These are phyloP conservation scores for Ustilago nuda DNA, from an alignment of 1,284 basidiomycete species.

Conservation along the genomic window DNA sequence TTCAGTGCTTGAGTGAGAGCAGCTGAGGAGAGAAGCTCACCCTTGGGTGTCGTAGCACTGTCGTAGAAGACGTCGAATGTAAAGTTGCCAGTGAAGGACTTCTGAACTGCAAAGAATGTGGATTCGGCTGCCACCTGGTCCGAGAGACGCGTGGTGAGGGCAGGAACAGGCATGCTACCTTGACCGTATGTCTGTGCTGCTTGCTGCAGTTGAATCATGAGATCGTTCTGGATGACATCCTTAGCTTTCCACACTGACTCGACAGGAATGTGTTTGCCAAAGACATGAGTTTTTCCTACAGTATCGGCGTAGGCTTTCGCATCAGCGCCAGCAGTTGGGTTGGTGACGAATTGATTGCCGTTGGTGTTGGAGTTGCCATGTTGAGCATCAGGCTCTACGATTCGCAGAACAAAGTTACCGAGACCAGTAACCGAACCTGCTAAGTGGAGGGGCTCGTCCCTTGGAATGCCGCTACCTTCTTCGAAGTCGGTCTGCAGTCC, in stretches of 20 bases:
- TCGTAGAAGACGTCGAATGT: conserved; percentile 88
- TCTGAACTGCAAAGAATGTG: conserved; percentile 88
- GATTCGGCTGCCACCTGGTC: conserved; percentile 79
- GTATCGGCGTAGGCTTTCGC: conserved; percentile 76
- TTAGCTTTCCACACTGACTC: conserved; percentile 86
- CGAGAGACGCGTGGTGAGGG: conserved; percentile 79
- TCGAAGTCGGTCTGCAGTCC: conserved; percentile 78
- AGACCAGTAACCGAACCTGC: conserved; percentile 80
- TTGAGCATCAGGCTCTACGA: conserved; percentile 78
- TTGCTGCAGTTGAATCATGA: conserved; percentile 76
- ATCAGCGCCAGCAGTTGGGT: conserved; percentile 72
- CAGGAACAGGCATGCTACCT: conserved; percentile 77
- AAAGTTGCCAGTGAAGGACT: conserved; percentile 82
- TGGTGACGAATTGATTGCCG: conserved; percentile 43
- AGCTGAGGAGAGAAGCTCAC: conserved; percentile 74
- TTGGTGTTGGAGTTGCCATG: conserved; percentile 71
- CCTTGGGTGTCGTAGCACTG: conserved; percentile 75
- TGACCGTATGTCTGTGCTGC: conserved; percentile 74
- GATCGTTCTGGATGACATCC: conserved; percentile 78
- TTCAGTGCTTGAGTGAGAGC: conserved; percentile 77
- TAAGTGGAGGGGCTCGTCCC: conserved; percentile 74
- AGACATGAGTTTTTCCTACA: conserved; percentile 79
- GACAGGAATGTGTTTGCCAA: conserved; percentile 76
- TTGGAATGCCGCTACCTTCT: conserved; percentile 75
- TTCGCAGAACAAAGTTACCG: conserved; percentile 82